Conservation (phyloP, 192 early-diverging fungal species). For the Coemansia biformis region DNA sequence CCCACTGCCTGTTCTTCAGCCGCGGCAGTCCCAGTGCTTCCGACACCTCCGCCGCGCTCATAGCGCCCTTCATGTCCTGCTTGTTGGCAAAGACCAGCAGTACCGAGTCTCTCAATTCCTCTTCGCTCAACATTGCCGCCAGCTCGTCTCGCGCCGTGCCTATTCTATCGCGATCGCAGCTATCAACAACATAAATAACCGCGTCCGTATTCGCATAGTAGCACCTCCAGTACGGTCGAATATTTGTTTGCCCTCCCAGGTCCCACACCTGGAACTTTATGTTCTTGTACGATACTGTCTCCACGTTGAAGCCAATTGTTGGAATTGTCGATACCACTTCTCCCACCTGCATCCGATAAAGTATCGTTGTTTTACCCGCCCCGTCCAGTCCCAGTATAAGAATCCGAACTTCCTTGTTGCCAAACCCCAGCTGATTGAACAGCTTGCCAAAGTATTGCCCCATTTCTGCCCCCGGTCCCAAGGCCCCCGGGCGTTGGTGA, state of each 20-base stretch:
- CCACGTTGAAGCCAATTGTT: slow-evolving; percentile 84
- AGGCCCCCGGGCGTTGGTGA: too few species aligned
- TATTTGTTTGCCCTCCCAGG: slow-evolving; percentile 84
- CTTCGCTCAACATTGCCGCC: slow-evolving; percentile 89
- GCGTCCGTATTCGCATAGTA: slow-evolving; percentile 99
- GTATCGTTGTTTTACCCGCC: slow-evolving; percentile 95
- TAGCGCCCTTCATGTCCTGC: slow-evolving; percentile 94
- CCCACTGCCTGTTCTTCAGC: slow-evolving; percentile 87
- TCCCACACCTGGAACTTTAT: slow-evolving; percentile 99
- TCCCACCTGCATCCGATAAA: slow-evolving; percentile 92
- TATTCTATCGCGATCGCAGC: slow-evolving; percentile 84
- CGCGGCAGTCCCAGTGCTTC: slow-evolving; percentile 77
- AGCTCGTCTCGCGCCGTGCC: slow-evolving; percentile 84
- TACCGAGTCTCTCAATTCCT: slow-evolving; percentile 83
- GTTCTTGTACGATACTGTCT: slow-evolving; percentile 94
- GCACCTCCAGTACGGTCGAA: slow-evolving; percentile 96
- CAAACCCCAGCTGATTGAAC: slow-evolving; percentile 65
- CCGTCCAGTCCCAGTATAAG: slow-evolving; percentile 94
- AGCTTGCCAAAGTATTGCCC: slow-evolving; percentile 34
- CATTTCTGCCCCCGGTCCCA: too few species aligned
- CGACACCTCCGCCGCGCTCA: slow-evolving; percentile 83
- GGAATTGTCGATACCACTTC: slow-evolving; percentile 98
- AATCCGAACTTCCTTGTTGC: slow-evolving; percentile 93
- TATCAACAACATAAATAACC: slow-evolving; percentile 97
- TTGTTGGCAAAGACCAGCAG: slow-evolving; percentile 97